These are phyloP conservation scores for Penicillium steckii DNA, from an alignment of 495 filamentous ascomycete species.

Conservation along the genomic window DNA sequence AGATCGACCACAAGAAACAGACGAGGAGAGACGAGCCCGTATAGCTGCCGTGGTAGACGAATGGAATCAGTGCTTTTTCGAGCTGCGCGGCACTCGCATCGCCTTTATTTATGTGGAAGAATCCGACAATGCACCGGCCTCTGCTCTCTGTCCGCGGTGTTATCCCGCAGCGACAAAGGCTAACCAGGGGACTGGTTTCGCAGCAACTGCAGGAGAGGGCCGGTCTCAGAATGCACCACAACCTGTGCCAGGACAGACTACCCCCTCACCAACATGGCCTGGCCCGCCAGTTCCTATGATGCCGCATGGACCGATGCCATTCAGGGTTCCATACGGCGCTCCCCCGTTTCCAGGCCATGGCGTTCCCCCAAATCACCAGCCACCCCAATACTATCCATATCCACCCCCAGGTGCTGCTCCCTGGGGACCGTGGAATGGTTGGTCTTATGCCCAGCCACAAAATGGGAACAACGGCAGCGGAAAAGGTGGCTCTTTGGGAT, in stretches of 20 bases:
- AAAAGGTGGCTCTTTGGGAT: constrained; percentile 34
- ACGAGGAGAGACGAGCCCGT: constrained; percentile 39
- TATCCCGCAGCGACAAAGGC: constrained; percentile 43
- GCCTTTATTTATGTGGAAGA: constrained; percentile 39
- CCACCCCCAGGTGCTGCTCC: constrained; percentile 20
- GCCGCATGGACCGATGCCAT: constrained; percentile 9
- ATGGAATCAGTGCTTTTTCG: constrained; percentile 55
- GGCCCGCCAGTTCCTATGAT: constrained; percentile 13
- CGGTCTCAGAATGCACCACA: constrained; percentile 12
- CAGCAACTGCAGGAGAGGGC: constrained; percentile 9
- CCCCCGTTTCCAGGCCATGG: constrained; percentile 11
- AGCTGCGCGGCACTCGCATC: constrained; percentile 38
- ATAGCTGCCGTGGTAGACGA: constrained; percentile 46
- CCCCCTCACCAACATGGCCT: constrained; percentile 17
- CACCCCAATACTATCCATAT: constrained; percentile 27
- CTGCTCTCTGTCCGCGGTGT: constrained; percentile 43
- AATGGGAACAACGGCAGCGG: constrained; percentile 17
- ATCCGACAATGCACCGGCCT: constrained; percentile 36
- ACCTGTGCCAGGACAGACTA: constrained; percentile 17
- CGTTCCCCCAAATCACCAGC: constrained; percentile 21
- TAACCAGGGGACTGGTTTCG: constrained; percentile 20
- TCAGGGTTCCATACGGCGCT: constrained; percentile 14
- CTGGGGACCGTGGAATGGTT: constrained; percentile 35
- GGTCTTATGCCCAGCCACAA: constrained; percentile 26
- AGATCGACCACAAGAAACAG: constrained; percentile 42